Conservation (phyloP, 257 asterid genomes). For the Perilla frutescens region DNA sequence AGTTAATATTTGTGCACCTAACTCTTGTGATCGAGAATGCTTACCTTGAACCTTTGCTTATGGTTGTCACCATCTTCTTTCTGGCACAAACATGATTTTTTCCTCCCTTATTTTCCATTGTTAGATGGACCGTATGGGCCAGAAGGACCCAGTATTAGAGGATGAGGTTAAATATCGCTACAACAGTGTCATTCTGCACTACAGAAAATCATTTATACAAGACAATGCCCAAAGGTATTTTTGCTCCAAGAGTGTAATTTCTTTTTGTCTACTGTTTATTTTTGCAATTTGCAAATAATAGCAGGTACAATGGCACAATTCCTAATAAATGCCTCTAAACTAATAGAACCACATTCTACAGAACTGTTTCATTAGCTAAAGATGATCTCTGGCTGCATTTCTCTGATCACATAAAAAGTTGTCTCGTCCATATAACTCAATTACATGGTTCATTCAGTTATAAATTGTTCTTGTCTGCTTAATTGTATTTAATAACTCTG, state of each 20-base stretch:
- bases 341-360: not conserved
- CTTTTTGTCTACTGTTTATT: conserved; percentile 23
- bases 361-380: conserved; percentile 22
- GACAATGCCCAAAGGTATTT: conserved; percentile 96
- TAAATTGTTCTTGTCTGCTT: conserved; percentile 18
- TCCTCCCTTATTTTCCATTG: conserved; percentile 26
- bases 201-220: conserved; percentile 93
- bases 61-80: conserved; percentile 26
- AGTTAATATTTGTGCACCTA: not conserved
- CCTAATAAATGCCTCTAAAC: not conserved
- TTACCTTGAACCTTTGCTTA: conserved; percentile 23
- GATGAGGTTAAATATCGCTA: conserved; percentile 93
- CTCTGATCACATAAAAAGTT: conserved; percentile 5
- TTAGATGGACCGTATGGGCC: conserved; percentile 91
- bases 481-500: not conserved
- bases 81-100: conserved; percentile 24
- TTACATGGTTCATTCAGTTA: not conserved
- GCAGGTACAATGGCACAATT: not conserved
- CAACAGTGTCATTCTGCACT: conserved; percentile 87
- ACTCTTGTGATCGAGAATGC: conserved; percentile 14
- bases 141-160: conserved; percentile 79
- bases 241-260: conserved; percentile 27
- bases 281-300: conserved; percentile 17
- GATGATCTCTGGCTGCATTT: conserved; percentile 25
- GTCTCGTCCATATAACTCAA: conserved; percentile 3